These are phyloP conservation scores for Rhododendron williamsianum DNA, from an alignment of 148 eudicot species.

Conservation along the genomic window DNA sequence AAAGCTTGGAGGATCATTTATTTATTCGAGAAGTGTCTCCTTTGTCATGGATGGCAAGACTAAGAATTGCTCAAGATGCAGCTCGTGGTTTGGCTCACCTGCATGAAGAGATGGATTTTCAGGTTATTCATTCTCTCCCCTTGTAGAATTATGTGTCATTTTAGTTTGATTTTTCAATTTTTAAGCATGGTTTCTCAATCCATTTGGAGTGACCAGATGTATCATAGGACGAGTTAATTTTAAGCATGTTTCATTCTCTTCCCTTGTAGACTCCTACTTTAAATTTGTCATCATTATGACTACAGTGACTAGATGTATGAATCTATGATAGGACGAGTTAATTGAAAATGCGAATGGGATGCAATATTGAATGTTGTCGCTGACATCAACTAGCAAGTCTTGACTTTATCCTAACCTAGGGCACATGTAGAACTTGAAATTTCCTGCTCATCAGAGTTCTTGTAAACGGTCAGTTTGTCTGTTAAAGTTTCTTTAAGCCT, in stretches of 20 bases:
- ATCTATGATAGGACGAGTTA: background rate
- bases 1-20: constrained; percentile 90
- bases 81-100: constrained; percentile 93
- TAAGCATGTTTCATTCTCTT: too few species aligned
- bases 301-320: background rate
- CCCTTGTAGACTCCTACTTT: background rate
- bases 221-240: too few species aligned
- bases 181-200: background rate
- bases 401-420: background rate
- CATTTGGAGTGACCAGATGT: too few species aligned
- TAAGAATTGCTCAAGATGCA: constrained; percentile 68
- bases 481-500: too few species aligned
- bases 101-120: constrained; percentile 96
- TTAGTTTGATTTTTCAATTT: background rate
- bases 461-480: too few species aligned
- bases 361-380: background rate
- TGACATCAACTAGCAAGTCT: background rate
- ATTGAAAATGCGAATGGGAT: background rate
- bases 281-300: background rate
- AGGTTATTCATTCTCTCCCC: constrained; percentile 1
- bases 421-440: background rate
- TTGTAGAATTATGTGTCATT: background rate
- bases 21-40: constrained; percentile 55
- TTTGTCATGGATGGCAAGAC: constrained; percentile 66
- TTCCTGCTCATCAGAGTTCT: background rate